Evolutionary conservation across 306 rosid genomes (phyloP).

Genomic region (Pterocarpus macrocarpus): DNA sequence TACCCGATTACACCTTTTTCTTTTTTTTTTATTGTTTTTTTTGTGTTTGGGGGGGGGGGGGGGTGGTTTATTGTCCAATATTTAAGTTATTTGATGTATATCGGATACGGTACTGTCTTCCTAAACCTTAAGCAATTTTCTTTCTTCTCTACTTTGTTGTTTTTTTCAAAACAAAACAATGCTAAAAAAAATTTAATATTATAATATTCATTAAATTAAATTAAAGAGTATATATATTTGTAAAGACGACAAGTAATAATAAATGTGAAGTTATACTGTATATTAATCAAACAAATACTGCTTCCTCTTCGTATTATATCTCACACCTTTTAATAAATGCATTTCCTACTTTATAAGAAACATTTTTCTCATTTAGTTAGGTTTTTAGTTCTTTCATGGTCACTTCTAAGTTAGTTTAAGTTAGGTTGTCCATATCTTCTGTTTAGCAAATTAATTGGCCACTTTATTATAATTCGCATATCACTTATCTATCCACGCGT

Average conservation of each 20-base stretch:
- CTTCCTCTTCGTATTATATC: neutral
- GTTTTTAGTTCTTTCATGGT: constrained; percentile 25
- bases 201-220: neutral
- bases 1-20: neutral
- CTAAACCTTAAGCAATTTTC: too few species aligned
- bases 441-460: neutral
- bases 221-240: neutral
- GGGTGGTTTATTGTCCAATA: too few species aligned
- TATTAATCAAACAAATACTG: constrained; percentile 5
- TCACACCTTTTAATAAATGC: constrained; percentile 7
- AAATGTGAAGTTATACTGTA: neutral
- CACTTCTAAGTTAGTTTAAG: neutral
- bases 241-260: neutral
- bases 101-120: too few species aligned
- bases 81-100: too few species aligned
- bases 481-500: neutral
- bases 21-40: neutral
- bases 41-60: too few species aligned
- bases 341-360: neutral
- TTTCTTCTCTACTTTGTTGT: neutral
- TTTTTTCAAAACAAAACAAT: neutral
- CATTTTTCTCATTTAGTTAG: neutral
- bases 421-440: constrained; percentile 15
- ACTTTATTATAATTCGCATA: neutral
- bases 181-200: neutral